Evolutionary conservation across 1,139 yeast genomes (phyloP), one percentile per base, ranked within the genome.

Genomic region (Geotrichum candidum): DNA sequence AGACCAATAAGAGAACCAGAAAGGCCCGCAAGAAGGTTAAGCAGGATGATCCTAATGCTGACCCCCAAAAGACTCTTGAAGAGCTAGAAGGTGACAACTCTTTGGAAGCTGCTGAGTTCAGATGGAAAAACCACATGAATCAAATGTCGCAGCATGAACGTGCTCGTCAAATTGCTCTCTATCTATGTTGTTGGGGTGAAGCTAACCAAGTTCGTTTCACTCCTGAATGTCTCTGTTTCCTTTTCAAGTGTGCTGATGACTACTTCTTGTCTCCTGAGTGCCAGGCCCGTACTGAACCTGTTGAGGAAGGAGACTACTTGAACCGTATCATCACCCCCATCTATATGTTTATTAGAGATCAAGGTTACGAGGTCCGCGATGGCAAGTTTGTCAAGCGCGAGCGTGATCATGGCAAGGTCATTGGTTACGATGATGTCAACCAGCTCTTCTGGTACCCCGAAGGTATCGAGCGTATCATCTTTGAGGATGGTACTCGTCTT

Each of bases 401-500:
- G 82, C 88, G 84, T 72, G 99, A 94, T 77, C 99, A 95, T 80
- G 88, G 91, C 80, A 83, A 88, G 74, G 84, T 94, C 68, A 87
- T 94, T 73, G 99, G 99, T 76, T 94, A 94, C 76, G 99, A 94
- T 80, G 99, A 95, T 80, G 96, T 94, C 65, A 94, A 95, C 78
- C 99, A 95, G 81, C 84, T 94, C 70, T 94, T 94, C 79, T 94
- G 99, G 99, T 95, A 94, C 78, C 98, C 99, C 54, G 98, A 94
- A 78, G 99, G 99, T 81, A 88, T 94, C 70, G 88, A 95, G 65
- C 87, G 96, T 78, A 92, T 94, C 72, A 83, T 88, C 58, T 84
- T 92, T 72, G 92, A 88, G 73, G 98, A 94, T 75, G 96, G 96
- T 67, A 81, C 96, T 46, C 86, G 96, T 75, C 81, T 94, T 73